Percentiles rank a stretch among this genome's conserved stretches.
Evolutionary conservation across 139 green algal genomes (phyloP).

Genomic region (Edaphochlamys debaryana): DNA sequence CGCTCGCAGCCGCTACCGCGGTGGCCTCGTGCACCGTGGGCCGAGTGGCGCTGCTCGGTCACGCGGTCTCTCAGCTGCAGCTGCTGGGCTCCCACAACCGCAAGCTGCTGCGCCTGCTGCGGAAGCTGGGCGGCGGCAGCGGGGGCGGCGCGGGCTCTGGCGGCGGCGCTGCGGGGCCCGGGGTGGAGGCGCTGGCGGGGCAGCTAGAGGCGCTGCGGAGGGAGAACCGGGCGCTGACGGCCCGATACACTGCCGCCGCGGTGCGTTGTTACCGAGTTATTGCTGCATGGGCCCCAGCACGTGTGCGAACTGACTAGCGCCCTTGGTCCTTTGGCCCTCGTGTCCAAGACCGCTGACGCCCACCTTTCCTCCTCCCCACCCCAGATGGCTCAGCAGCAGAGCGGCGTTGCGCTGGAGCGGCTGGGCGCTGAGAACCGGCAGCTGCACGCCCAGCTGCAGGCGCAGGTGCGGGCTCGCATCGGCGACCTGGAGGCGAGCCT

Average conservation of each 20-base stretch:
- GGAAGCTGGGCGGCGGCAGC: background rate
- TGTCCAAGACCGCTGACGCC: no score
- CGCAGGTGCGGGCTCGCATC: background rate
- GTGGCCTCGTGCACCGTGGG: background rate
- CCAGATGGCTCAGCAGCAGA: constrained; percentile 16
- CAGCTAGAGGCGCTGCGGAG: background rate
- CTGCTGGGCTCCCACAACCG: constrained; percentile 1
- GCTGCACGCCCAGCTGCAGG: background rate
- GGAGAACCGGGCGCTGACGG: background rate
- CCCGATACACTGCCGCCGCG: constrained; percentile 3
- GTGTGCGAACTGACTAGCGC: no score
- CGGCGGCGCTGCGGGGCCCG: background rate
- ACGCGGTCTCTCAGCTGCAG: background rate
- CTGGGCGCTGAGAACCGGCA: constrained; percentile 16
- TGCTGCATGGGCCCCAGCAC: no score
- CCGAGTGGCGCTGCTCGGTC: background rate
- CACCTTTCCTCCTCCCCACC: no score
- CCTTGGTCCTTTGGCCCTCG: no score
- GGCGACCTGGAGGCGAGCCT: no score
- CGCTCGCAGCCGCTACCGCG: no score
- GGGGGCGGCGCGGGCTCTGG: background rate
- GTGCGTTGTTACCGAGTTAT: no score
- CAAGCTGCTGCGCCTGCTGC: constrained; percentile 6
- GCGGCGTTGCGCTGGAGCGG: background rate
- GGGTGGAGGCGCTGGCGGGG: background rate